These are phyloP conservation scores for Xylaria multiplex DNA, from an alignment of 2,329 filamentous ascomycete species.

Conservation along the genomic window DNA sequence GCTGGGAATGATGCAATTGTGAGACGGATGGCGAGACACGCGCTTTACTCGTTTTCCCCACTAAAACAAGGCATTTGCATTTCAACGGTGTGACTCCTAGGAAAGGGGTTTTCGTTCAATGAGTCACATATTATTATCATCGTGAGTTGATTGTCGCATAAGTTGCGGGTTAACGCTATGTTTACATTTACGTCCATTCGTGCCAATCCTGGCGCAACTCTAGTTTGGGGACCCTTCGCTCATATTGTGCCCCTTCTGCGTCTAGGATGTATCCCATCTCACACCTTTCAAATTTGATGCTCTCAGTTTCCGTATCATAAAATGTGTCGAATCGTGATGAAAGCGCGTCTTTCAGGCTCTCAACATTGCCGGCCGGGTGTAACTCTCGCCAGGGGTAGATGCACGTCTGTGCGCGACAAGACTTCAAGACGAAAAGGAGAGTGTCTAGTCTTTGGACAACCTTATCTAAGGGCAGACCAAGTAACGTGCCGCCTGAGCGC, in stretches of 20 bases:
- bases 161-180: not conserved
- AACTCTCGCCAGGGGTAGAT: slow-evolving; percentile 58
- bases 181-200: slow-evolving; percentile 38
- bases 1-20: slow-evolving; percentile 24
- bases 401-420: slow-evolving; percentile 58
- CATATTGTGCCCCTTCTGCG: slow-evolving; percentile 58
- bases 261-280: slow-evolving; percentile 60
- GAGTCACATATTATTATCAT: not conserved
- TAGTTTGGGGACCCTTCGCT: not conserved
- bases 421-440: slow-evolving; percentile 61
- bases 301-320: slow-evolving; percentile 52
- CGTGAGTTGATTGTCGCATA: not conserved
- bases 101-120: not conserved
- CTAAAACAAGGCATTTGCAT: not conserved
- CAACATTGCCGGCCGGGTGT: slow-evolving; percentile 57
- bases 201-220: slow-evolving; percentile 39
- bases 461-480: slow-evolving; percentile 47
- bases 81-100: not conserved
- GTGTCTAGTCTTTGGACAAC: slow-evolving; percentile 57
- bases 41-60: slow-evolving; percentile 8
- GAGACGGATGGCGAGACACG: slow-evolving; percentile 10
- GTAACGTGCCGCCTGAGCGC: slow-evolving; percentile 24
- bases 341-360: slow-evolving; percentile 57
- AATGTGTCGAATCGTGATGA: slow-evolving; percentile 55
- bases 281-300: slow-evolving; percentile 59